Conservation (phyloP, 192 early-diverging fungal genomes). For the Allomyces javanicus region DNA sequence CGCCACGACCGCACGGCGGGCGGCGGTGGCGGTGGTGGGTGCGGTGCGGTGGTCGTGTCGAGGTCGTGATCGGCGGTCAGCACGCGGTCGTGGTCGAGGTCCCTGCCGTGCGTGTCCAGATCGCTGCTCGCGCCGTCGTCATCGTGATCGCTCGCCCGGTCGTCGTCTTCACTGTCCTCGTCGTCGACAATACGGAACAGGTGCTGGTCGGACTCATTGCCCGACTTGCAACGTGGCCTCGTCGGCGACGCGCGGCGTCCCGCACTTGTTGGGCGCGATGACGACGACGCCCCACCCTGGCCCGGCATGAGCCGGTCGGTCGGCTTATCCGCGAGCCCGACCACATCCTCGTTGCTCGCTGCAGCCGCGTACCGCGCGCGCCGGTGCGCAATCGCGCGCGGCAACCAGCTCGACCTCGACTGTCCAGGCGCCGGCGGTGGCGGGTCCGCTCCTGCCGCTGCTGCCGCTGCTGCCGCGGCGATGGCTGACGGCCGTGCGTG, state of each 20-base stretch:
- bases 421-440: too few relatives aligned
- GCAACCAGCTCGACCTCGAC: too few relatives aligned
- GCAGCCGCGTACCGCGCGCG: slow-evolving; percentile 4
- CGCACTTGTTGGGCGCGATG: too few relatives aligned
- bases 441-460: slow-evolving; percentile 3
- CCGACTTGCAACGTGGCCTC: too few relatives aligned
- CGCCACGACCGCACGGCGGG: neutral
- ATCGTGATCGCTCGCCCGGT: neutral
- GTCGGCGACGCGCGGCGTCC: too few relatives aligned
- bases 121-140: slow-evolving; percentile 16
- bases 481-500: slow-evolving; percentile 15
- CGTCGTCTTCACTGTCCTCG: neutral
- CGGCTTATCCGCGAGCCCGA: neutral
- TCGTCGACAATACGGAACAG: too few relatives aligned
- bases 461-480: slow-evolving; percentile 30
- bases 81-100: neutral
- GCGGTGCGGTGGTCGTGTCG: neutral
- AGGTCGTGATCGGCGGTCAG: neutral
- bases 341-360: slow-evolving; percentile 26
- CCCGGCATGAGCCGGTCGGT: neutral
- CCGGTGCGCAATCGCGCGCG: too few relatives aligned
- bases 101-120: neutral
- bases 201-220: too few relatives aligned
- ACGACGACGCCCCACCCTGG: too few relatives aligned
- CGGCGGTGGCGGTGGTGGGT: neutral